A percentile compares a stretch with the other conserved stretches of the same genome.
Conservation (phyloP, 192 early-diverging fungal genomes). For the Podila epigama region DNA sequence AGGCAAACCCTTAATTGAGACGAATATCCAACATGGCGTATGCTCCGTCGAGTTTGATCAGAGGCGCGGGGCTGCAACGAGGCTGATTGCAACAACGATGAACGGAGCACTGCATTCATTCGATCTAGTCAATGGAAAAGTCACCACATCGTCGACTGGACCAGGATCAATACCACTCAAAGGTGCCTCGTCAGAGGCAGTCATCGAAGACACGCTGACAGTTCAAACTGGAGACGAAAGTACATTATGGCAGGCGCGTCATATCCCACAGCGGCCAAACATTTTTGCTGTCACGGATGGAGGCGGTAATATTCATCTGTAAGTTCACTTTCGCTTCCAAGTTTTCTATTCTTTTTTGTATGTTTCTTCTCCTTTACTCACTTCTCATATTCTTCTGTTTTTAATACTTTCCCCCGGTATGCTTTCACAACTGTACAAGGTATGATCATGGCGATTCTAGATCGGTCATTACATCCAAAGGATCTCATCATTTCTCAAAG, state of each 20-base stretch:
- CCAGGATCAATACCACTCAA: neutral
- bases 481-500: neutral
- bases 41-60: constrained; percentile 30
- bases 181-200: too few relatives aligned
- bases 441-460: constrained; percentile 16
- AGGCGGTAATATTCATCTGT: constrained; percentile 28
- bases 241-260: constrained; percentile 34
- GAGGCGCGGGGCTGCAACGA: neutral
- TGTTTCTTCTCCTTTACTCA: too few relatives aligned
- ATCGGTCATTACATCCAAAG: neutral
- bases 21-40: constrained; percentile 20
- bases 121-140: constrained; percentile 2
- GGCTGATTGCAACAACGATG: constrained; percentile 18
- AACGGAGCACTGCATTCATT: constrained; percentile 22
- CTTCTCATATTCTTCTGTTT: too few relatives aligned
- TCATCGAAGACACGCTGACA: neutral
- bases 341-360: neutral
- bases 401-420: too few relatives aligned
- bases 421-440: too few relatives aligned
- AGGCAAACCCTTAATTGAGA: constrained; percentile 17
- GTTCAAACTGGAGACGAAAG: constrained; percentile 31
- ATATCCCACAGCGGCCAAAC: constrained; percentile 25
- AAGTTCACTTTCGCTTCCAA: neutral
- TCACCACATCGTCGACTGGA: neutral
- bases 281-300: constrained; percentile 31